A percentile compares a stretch with the other conserved stretches of the same genome.
Evolutionary conservation across 768 basidiomycete genomes (phyloP).

Genomic region (Phanerodontia chrysosporium): DNA sequence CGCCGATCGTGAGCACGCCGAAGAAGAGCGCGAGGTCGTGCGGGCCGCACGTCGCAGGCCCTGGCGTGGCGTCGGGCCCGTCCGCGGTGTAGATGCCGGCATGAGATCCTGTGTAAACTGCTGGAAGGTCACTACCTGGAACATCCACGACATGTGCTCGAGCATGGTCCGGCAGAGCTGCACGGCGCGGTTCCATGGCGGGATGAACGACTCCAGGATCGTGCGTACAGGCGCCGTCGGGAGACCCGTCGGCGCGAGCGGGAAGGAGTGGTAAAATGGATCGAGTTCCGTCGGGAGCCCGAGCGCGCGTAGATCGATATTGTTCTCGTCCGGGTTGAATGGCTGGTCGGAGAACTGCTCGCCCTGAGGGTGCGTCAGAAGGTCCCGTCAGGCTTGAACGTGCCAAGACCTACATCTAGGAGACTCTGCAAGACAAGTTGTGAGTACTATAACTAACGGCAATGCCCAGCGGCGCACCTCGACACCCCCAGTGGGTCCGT

Average conservation of each 20-base stretch:
- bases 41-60: conserved; percentile 9
- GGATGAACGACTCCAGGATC: conserved; percentile 27
- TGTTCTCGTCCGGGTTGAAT: neutral
- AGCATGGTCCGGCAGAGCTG: conserved; percentile 61
- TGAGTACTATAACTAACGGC: neutral
- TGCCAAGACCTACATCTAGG: conserved; percentile 3
- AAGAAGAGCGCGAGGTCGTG: conserved; percentile 25
- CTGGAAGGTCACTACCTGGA: conserved; percentile 54
- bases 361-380: neutral
- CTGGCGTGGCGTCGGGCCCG: neutral
- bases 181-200: conserved; percentile 44
- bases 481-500: conserved; percentile 44
- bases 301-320: conserved; percentile 14
- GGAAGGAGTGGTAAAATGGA: conserved; percentile 20
- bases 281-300: conserved; percentile 17
- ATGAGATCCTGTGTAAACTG: conserved; percentile 62
- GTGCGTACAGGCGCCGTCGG: conserved; percentile 10
- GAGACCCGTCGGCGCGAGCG: conserved; percentile 21
- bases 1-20: conserved; percentile 21
- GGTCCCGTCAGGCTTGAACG: neutral
- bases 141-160: conserved; percentile 54
- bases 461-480: conserved; percentile 35
- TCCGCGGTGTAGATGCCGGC: conserved; percentile 42
- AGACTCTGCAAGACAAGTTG: conserved; percentile 10
- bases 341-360: neutral